Percentiles rank a stretch among this genome's conserved stretches.
Conservation (phyloP, 495 filamentous ascomycete species). For the Aspergillus panamensis region DNA sequence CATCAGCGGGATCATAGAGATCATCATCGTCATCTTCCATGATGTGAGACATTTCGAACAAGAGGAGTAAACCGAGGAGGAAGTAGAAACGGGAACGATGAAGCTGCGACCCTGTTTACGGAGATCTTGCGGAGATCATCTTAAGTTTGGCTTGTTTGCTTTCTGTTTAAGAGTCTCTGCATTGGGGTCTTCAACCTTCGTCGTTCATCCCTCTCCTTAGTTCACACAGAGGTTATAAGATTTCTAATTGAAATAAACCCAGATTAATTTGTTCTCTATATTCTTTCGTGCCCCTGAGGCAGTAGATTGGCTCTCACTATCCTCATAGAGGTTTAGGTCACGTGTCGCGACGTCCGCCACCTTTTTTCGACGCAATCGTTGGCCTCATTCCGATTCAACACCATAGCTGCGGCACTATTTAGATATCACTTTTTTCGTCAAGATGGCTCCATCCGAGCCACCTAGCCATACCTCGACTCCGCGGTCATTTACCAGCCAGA, state of each 20-base stretch:
- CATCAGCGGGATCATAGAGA: constrained; percentile 50
- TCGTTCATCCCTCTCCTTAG: too few species aligned
- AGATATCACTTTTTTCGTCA: constrained; percentile 5
- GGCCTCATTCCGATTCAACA: too few species aligned
- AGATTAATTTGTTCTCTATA: too few species aligned
- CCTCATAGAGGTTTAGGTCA: constrained; percentile 6
- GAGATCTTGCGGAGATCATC: constrained; percentile 18
- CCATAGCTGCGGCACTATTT: neutral
- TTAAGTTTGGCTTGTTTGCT: constrained; percentile 41
- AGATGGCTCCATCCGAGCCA: constrained; percentile 38
- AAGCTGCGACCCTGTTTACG: constrained; percentile 18
- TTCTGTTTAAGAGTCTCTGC: neutral
- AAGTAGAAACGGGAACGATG: constrained; percentile 11
- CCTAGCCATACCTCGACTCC: constrained; percentile 40
- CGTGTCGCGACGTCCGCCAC: constrained; percentile 16
- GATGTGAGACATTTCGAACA: constrained; percentile 19
- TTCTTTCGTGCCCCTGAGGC: too few species aligned
- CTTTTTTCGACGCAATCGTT: neutral
- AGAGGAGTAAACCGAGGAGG: constrained; percentile 20
- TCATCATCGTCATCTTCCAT: constrained; percentile 56
- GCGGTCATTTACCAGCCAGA: constrained; percentile 69
- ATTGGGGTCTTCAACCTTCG: neutral
- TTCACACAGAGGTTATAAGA: too few species aligned
- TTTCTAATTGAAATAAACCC: too few species aligned
- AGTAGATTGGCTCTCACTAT: neutral